A percentile compares a stretch with the other conserved stretches of the same genome.
phyloP scores from a whole-genome alignment of 768 basidiomycete genomes.

The Pleurotus pulmonarius region DNA sequence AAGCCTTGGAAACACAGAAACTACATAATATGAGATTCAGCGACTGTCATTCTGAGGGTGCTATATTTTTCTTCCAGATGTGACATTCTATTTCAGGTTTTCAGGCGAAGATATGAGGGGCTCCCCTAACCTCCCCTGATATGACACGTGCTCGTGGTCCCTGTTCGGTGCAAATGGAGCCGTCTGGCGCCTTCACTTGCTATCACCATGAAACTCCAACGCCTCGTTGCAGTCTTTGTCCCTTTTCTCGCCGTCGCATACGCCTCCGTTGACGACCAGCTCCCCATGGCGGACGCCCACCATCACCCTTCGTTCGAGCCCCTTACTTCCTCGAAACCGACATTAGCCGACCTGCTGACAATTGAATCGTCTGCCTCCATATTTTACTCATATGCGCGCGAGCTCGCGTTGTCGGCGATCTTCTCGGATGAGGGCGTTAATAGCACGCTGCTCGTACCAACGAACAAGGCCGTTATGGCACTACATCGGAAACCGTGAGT shows the following conservation, averaged over 20 bases:
- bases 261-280: conserved; percentile 31
- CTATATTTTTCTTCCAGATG: too few relatives aligned
- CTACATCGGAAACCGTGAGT: conserved; percentile 79
- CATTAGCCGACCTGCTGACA: conserved; percentile 73
- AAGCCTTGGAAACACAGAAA: too few relatives aligned
- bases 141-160: too few relatives aligned
- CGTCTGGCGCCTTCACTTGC: too few relatives aligned
- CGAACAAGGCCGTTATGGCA: conserved; percentile 85
- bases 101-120: too few relatives aligned
- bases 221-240: conserved; percentile 26
- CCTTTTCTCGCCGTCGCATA: conserved; percentile 22
- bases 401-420: conserved; percentile 53
- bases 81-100: too few relatives aligned
- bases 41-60: too few relatives aligned
- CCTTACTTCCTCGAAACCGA: conserved; percentile 42
- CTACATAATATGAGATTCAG: too few relatives aligned
- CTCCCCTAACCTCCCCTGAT: too few relatives aligned
- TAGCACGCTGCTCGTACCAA: conserved; percentile 73
- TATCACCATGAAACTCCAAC: conserved; percentile 28
- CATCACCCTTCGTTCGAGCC: conserved; percentile 23
- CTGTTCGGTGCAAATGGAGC: too few relatives aligned
- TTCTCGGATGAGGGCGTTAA: conserved; percentile 36
- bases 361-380: conserved; percentile 74
- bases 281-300: conserved; percentile 20
- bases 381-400: conserved; percentile 81